Evolutionary conservation across 306 rosid species (phyloP).

Genomic region (Gastrolobium villosum): DNA sequence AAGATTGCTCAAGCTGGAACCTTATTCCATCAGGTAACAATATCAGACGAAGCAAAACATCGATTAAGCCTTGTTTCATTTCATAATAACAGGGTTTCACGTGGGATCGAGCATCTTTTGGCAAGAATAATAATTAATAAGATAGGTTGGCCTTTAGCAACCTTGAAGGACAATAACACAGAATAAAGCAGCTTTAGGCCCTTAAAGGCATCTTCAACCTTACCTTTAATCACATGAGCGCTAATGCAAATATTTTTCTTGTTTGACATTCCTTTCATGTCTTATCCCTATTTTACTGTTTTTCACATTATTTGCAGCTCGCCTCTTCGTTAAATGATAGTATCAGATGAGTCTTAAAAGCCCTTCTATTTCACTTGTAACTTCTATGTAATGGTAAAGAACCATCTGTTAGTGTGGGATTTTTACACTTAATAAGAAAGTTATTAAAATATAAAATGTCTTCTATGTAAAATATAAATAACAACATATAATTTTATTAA

Average conservation of each 20-base stretch:
- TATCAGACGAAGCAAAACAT: neutral
- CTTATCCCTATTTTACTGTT: slow-evolving; percentile 3
- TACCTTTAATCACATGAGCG: slow-evolving; percentile 22
- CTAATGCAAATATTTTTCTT: slow-evolving; percentile 18
- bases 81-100: neutral
- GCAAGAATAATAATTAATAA: slow-evolving; percentile 36
- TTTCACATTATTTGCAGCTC: neutral
- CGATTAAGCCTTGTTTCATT: neutral
- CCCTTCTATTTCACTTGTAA: too few species aligned
- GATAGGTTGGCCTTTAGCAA: slow-evolving; percentile 24
- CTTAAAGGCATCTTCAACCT: slow-evolving; percentile 35
- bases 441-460: too few species aligned
- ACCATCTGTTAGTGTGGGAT: too few species aligned
- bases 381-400: too few species aligned
- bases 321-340: neutral
- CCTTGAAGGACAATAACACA: neutral
- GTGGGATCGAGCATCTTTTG: neutral
- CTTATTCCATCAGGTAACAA: slow-evolving; percentile 1
- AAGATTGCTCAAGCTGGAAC: neutral
- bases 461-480: too few species aligned
- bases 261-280: slow-evolving; percentile 39
- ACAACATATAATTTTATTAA: too few species aligned
- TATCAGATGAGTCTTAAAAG: neutral
- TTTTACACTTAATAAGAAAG: too few species aligned
- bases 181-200: neutral